Evolutionary conservation across 108 stramenopile species (phyloP).

Genomic region (Seminavis robusta): DNA sequence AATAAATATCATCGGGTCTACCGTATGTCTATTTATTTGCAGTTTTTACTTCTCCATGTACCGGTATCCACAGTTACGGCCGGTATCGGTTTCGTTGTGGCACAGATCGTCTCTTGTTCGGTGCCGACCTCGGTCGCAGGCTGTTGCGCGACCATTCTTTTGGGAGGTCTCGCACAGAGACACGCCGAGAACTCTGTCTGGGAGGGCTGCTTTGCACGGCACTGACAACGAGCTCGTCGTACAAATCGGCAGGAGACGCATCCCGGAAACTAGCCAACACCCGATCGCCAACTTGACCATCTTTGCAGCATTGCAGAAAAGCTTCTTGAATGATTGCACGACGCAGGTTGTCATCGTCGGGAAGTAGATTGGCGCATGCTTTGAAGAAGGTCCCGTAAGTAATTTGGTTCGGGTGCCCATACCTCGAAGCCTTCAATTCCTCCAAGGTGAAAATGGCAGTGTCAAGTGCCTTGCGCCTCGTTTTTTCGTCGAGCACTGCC

Average conservation of each 20-base stretch:
- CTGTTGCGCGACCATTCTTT: no score
- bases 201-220: no score
- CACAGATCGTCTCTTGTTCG: no score
- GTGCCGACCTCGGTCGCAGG: no score
- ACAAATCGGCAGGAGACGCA: constrained; percentile 49
- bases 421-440: constrained; percentile 33
- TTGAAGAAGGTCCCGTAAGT: constrained; percentile 74
- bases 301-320: constrained; percentile 37
- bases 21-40: no score
- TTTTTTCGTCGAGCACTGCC: constrained; percentile 16
- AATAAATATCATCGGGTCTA: no score
- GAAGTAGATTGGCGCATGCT: constrained; percentile 50
- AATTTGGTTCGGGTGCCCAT: constrained; percentile 53
- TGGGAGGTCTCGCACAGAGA: no score
- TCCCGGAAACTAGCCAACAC: constrained; percentile 49
- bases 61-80: no score
- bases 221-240: constrained; percentile 36
- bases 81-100: no score
- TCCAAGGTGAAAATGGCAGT: constrained; percentile 43
- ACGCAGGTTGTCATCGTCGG: constrained; percentile 24
- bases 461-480: constrained; percentile 28
- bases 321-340: constrained; percentile 33
- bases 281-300: constrained; percentile 61
- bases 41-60: no score
- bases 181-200: no score